phyloP scores from a whole-genome alignment of 2,329 filamentous ascomycete species.

The Zymoseptoria tritici region DNA sequence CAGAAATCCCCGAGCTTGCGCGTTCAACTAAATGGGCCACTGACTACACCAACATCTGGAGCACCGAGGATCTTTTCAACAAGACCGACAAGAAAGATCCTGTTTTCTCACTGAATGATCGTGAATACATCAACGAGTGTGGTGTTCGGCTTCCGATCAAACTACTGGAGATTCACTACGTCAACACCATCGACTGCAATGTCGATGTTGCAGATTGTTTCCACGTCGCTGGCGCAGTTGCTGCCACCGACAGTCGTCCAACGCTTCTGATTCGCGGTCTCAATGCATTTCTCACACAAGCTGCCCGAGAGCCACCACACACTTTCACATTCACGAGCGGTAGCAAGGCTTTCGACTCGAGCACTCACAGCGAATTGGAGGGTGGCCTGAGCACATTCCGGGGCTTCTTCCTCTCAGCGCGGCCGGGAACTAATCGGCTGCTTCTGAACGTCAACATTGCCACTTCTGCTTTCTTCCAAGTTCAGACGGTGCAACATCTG shows the following conservation, averaged over 20 bases:
- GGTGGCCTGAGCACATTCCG: too few species aligned
- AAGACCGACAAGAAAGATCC: too few species aligned
- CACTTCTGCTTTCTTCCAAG: too few species aligned
- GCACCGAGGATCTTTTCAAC: constrained; percentile 2
- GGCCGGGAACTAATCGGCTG: constrained; percentile 8
- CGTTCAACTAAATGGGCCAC: constrained; percentile 4
- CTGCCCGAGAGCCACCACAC: background rate
- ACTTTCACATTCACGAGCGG: background rate
- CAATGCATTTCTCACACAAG: constrained; percentile 8
- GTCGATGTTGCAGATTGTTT: background rate
- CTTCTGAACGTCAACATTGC: constrained; percentile 17
- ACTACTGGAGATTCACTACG: background rate
- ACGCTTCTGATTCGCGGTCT: constrained; percentile 7
- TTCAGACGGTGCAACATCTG: too few species aligned
- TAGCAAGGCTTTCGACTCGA: background rate
- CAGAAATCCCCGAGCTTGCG: background rate
- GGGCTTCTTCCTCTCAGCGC: constrained; percentile 15
- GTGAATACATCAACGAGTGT: too few species aligned
- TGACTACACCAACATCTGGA: constrained; percentile 15
- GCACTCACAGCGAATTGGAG: too few species aligned
- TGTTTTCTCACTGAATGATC: too few species aligned
- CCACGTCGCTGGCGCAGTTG: background rate
- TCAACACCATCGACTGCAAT: background rate
- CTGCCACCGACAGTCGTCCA: background rate
- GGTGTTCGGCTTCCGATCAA: background rate